Base-by-base conservation (phyloP, 2,329 filamentous ascomycete genomes). In the Shiraia bambusicola region DNA sequence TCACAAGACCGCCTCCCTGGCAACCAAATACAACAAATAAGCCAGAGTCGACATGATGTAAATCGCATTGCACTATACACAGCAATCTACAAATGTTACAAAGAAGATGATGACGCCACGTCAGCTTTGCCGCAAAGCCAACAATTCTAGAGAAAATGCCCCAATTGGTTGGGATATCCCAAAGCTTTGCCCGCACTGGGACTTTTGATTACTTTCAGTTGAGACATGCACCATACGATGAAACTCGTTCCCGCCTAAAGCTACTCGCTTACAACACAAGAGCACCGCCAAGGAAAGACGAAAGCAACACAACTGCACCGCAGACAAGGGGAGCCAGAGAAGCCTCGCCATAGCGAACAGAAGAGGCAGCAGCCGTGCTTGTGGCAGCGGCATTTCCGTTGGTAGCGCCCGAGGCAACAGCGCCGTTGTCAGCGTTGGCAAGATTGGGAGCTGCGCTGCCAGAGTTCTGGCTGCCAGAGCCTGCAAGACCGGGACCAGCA, bases 381-480 rank as follows among this genome's bases (percentile, higher is more conserved):
- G 40, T 32, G 15, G 37, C 58, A 3, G 46, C 17, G 16, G 30
- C 57, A 27, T 60, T 55, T 22, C 62, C 58, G 24, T 59, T 59
- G 43, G 52, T 40, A 32, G 61, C 52, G 33, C 65, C 67, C 24
- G 62, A 63, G 12, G 67, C 74, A 34, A 74, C 71, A 26, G 66
- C 65, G 47, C 78, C 78, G 35, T 73, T 75, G 49, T 73, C 76
- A 49, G 78, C 68, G 37, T 71, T 65, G 24, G 78, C 70, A 34
- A 74, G 68, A 39, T 74, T 75, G 22, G 54, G 51, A 19, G 50
- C 48, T 26, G 65, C 59, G 44, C 74, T 72, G 37, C 80, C 80
- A 25, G 78, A 67, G 44, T 74, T 72, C 70, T 83, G 80, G 47
- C 74, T 78, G 24, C 81, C 81, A 44, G 65, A 40, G 33, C 81